Evolutionary conservation across 108 stramenopile genomes (phyloP).

Genomic region (Epipyxis sp.): DNA sequence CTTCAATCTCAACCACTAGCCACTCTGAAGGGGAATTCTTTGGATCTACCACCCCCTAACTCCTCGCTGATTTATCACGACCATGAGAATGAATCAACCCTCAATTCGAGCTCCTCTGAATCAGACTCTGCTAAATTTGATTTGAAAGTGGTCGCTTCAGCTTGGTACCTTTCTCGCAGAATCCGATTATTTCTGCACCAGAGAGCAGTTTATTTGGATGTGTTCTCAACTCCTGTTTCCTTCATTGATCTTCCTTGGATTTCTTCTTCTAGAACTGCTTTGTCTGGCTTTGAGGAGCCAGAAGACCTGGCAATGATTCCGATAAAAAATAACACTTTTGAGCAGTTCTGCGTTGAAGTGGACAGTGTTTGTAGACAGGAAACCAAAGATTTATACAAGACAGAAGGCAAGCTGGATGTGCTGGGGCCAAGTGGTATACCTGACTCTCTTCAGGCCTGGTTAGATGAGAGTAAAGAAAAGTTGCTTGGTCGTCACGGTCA

Average conservation of each 20-base stretch:
- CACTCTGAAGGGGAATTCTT: background rate
- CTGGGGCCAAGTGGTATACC: slow-evolving; percentile 52
- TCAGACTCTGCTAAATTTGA: background rate
- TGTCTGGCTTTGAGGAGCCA: background rate
- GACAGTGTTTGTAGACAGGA: slow-evolving; percentile 42
- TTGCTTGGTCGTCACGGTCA: slow-evolving; percentile 44
- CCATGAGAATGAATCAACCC: background rate
- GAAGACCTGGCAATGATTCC: background rate
- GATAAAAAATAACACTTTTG: background rate
- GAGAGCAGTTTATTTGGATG: background rate
- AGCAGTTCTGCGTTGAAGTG: no score
- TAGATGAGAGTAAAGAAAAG: slow-evolving; percentile 40
- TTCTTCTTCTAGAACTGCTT: background rate
- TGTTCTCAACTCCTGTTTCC: background rate
- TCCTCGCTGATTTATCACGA: no score
- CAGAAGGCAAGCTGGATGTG: slow-evolving; percentile 50
- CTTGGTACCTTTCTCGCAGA: background rate
- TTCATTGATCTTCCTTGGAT: background rate
- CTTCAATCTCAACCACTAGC: background rate
- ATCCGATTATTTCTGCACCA: background rate
- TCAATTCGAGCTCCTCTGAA: background rate
- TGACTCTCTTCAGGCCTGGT: slow-evolving; percentile 47
- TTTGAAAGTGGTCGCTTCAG: background rate
- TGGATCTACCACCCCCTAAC: background rate
- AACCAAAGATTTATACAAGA: slow-evolving; percentile 50